Conservation (phyloP, 164 flowering plant species). For the Sextonia rubra region DNA sequence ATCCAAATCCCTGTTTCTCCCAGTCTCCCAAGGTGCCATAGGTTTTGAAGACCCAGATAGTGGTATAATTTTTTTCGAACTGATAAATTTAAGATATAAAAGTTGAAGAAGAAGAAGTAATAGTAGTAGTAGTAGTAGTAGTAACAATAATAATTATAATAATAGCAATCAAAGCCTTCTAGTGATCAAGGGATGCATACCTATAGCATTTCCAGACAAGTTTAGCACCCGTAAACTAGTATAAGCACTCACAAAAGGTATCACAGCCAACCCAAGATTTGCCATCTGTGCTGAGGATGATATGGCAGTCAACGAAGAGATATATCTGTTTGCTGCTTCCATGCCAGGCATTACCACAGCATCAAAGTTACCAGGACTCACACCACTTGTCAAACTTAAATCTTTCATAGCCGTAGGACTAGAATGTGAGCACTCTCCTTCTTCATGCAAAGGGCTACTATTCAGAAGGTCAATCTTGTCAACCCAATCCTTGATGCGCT, state of each 20-base stretch:
- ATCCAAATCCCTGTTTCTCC: too few species aligned
- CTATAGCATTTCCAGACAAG: conserved; percentile 83
- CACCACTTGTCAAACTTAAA: conserved; percentile 23
- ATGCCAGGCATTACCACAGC: conserved; percentile 46
- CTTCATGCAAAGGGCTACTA: conserved; percentile 44
- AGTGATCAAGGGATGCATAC: conserved; percentile 26
- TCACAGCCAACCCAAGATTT: conserved; percentile 77
- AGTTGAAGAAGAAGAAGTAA: too few species aligned
- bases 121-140: too few species aligned
- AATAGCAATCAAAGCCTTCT: not conserved
- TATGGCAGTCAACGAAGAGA: conserved; percentile 60
- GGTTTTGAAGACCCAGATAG: not conserved
- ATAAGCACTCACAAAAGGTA: conserved; percentile 84
- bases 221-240: conserved; percentile 67
- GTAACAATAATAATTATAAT: not conserved
- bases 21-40: not conserved
- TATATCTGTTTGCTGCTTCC: conserved; percentile 73
- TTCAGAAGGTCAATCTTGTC: conserved; percentile 50
- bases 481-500: conserved; percentile 88
- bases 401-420: conserved; percentile 25
- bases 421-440: conserved; percentile 26
- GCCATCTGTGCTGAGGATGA: conserved; percentile 76
- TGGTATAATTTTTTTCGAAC: too few species aligned
- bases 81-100: too few species aligned
- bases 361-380: conserved; percentile 34